Conservation (phyloP, 148 eudicot species). For the Diospyros kaki region DNA sequence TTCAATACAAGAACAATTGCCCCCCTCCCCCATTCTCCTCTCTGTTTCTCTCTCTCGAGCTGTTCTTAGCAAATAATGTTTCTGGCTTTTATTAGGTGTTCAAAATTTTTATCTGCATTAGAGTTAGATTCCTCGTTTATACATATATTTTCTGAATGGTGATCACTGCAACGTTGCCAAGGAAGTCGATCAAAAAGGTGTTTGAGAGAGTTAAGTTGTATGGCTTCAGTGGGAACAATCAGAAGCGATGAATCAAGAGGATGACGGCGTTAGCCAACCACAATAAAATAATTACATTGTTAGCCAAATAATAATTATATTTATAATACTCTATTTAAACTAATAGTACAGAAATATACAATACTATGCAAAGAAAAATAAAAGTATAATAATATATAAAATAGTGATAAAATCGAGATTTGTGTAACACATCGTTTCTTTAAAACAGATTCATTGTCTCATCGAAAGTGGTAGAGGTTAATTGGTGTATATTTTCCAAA, state of each 20-base stretch:
- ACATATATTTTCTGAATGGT: conserved; percentile 31
- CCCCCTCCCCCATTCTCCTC: not conserved
- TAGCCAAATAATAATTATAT: too few relatives aligned
- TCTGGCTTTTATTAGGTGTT: conserved; percentile 16
- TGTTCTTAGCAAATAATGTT: conserved; percentile 2
- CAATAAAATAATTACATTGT: too few relatives aligned
- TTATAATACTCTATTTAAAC: too few relatives aligned
- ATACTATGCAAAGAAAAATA: too few relatives aligned
- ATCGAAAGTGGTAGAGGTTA: too few relatives aligned
- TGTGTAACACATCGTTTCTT: too few relatives aligned
- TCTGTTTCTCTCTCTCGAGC: not conserved
- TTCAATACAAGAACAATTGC: not conserved
- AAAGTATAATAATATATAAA: too few relatives aligned
- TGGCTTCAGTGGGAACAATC: conserved; percentile 34
- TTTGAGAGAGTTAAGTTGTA: conserved; percentile 65
- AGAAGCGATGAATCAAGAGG: conserved; percentile 46
- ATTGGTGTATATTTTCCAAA: too few relatives aligned
- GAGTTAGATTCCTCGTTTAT: not conserved
- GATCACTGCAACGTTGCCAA: conserved; percentile 45
- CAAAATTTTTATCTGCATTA: conserved; percentile 4
- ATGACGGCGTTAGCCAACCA: too few relatives aligned
- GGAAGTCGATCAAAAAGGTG: conserved; percentile 55
- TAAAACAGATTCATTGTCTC: too few relatives aligned
- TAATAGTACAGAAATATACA: too few relatives aligned
- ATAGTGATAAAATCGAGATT: too few relatives aligned